phyloP scores from a whole-genome alignment of 768 basidiomycete species.

The Suillus americanus region DNA sequence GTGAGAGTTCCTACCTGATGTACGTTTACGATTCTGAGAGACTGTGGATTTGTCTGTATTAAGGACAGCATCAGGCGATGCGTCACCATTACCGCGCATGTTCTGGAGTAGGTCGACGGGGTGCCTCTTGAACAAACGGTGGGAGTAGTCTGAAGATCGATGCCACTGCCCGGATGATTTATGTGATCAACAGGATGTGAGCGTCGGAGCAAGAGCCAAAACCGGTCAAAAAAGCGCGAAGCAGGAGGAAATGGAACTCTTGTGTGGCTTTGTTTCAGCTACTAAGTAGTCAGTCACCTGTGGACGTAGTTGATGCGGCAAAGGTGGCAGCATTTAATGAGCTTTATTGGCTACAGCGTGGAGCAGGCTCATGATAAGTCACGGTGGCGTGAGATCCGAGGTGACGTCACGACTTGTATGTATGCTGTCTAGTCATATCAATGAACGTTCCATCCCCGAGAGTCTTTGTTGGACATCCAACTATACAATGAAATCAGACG shows the following conservation, averaged over 20 bases:
- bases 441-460: too few species aligned
- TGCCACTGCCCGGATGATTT: neutral
- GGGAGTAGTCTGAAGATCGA: neutral
- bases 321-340: neutral
- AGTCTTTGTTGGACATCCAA: neutral
- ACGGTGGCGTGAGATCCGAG: constrained; percentile 2
- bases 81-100: neutral
- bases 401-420: neutral
- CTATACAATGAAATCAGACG: too few species aligned
- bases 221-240: neutral
- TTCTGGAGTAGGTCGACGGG: constrained; percentile 4
- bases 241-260: neutral
- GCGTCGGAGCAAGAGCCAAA: neutral
- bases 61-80: neutral
- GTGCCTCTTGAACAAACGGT: too few species aligned
- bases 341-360: neutral
- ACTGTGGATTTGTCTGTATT: neutral
- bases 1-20: constrained; percentile 4
- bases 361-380: neutral
- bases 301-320: neutral
- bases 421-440: neutral
- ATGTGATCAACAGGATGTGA: neutral
- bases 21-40: constrained; percentile 4
- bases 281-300: neutral
- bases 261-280: neutral